Conservation (phyloP, 2,329 filamentous ascomycete genomes). For the Apiospora pterosperma region DNA sequence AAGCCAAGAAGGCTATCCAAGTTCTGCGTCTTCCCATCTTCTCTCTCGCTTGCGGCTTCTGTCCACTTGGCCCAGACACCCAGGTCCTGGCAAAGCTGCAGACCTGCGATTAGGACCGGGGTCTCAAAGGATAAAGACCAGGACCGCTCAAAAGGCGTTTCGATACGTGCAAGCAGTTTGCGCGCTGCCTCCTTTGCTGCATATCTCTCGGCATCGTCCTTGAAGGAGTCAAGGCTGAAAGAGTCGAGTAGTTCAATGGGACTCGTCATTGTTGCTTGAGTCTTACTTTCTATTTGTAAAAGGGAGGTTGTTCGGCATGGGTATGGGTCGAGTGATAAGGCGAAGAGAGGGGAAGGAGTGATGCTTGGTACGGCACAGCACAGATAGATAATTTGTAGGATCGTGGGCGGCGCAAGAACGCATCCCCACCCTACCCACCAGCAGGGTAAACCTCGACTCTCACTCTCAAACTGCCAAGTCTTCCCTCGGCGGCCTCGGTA, state of each 20-base stretch:
- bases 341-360: background rate
- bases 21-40: constrained; percentile 13
- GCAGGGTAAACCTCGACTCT: too few species aligned
- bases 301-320: background rate
- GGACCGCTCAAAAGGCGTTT: constrained; percentile 17
- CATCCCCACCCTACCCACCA: too few species aligned
- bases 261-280: background rate
- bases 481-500: background rate
- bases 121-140: constrained; percentile 14
- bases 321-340: background rate
- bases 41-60: background rate
- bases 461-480: too few species aligned
- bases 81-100: constrained; percentile 17
- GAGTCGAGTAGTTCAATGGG: background rate
- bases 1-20: constrained; percentile 15
- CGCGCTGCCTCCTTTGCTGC: constrained; percentile 14
- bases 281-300: background rate
- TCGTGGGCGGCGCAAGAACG: background rate
- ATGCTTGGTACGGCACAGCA: background rate
- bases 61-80: constrained; percentile 20
- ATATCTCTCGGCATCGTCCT: constrained; percentile 14
- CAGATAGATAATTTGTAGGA: background rate
- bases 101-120: constrained; percentile 15
- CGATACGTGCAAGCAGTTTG: constrained; percentile 16
- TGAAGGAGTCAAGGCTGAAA: background rate